phyloP scores from a whole-genome alignment of 176 grass and related monocot species.

The Lolium rigidum region DNA sequence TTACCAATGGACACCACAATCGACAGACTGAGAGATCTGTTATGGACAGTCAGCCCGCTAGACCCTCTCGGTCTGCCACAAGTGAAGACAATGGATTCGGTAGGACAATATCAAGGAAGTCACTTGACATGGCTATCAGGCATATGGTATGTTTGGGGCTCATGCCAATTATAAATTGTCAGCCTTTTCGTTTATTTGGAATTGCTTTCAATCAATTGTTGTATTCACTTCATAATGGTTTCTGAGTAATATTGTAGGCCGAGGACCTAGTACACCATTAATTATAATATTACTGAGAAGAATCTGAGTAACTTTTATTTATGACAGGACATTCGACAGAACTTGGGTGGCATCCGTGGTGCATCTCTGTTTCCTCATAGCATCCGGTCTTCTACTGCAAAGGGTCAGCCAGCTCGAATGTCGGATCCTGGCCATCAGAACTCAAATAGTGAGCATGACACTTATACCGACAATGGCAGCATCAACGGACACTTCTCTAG shows the following conservation, averaged over 20 bases:
- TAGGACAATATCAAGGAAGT: slow-evolving; percentile 95
- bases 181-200: slow-evolving; percentile 1
- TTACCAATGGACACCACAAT: slow-evolving; percentile 63
- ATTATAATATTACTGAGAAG: neutral
- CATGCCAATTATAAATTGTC: slow-evolving; percentile 30
- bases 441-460: slow-evolving; percentile 43
- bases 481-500: slow-evolving; percentile 50
- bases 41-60: slow-evolving; percentile 57
- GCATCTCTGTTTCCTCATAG: slow-evolving; percentile 91
- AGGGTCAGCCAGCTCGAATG: slow-evolving; percentile 53
- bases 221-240: slow-evolving; percentile 6
- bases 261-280: slow-evolving; percentile 23
- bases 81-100: slow-evolving; percentile 81
- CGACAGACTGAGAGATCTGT: slow-evolving; percentile 44
- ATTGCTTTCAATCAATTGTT: neutral
- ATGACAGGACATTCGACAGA: slow-evolving; percentile 90
- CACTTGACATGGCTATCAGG: slow-evolving; percentile 95
- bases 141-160: slow-evolving; percentile 82
- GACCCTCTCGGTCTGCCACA: slow-evolving; percentile 39
- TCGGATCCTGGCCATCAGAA: slow-evolving; percentile 58
- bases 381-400: slow-evolving; percentile 69
- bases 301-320: slow-evolving; percentile 31
- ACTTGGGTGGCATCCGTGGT: slow-evolving; percentile 75
- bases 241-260: slow-evolving; percentile 7
- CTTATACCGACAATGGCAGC: slow-evolving; percentile 55